Conservation (phyloP, 495 filamentous ascomycete species). For the Penicillium coprophilum region DNA sequence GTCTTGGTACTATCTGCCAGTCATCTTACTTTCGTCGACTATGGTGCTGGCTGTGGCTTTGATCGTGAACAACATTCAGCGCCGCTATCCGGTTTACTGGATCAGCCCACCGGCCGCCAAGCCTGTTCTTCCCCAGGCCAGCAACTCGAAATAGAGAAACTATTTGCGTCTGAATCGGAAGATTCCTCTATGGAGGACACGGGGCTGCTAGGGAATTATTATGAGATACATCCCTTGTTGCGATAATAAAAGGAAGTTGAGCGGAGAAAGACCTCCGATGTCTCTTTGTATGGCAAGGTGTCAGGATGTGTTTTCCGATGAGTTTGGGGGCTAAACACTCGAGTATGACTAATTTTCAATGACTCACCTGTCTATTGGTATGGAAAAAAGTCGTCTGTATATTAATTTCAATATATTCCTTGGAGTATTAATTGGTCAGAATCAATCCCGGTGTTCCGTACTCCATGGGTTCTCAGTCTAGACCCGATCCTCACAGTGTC, state of each 20-base stretch:
- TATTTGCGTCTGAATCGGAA: background rate
- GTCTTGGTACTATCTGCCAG: background rate
- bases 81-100: background rate
- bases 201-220: background rate
- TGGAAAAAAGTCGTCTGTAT: too few species aligned
- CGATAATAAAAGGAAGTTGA: background rate
- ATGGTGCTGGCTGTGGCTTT: background rate
- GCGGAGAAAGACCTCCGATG: background rate
- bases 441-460: too few species aligned
- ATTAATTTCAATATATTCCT: too few species aligned
- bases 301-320: background rate
- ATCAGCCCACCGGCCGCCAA: background rate
- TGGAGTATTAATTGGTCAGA: too few species aligned
- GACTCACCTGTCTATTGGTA: too few species aligned
- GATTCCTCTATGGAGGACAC: background rate
- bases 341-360: background rate
- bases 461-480: too few species aligned
- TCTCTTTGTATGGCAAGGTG: background rate
- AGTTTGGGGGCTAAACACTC: background rate
- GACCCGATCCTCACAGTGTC: too few species aligned
- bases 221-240: background rate
- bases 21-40: background rate
- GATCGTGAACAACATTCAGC: background rate
- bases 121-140: background rate
- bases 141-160: background rate